A percentile compares a stretch with the other conserved stretches of the same genome.
These are phyloP conservation scores for Tolypocladium cylindrosporum DNA, from an alignment of 2,329 filamentous ascomycete species.

Conservation along the genomic window DNA sequence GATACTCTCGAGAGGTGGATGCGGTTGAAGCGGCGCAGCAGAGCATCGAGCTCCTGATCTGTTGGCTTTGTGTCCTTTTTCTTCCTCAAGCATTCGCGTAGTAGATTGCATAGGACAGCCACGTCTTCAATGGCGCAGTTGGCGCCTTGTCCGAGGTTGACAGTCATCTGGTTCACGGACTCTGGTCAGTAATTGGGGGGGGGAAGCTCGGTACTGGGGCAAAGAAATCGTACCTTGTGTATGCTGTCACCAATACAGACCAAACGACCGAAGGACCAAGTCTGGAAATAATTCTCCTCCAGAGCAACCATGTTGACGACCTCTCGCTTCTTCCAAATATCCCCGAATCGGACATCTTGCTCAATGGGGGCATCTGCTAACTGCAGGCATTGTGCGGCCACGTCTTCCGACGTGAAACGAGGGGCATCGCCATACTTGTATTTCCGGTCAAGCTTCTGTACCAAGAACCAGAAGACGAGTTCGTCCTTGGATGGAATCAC, in stretches of 20 bases:
- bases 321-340: neutral
- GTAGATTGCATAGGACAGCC: neutral
- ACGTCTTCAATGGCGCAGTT: conserved; percentile 3
- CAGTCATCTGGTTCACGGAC: neutral
- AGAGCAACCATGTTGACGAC: neutral
- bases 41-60: neutral
- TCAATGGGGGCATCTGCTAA: neutral
- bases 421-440: neutral
- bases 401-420: neutral
- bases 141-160: conserved; percentile 1
- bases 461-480: conserved; percentile 1
- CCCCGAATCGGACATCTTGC: neutral
- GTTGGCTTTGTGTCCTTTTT: neutral
- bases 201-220: neutral
- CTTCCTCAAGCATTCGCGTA: neutral
- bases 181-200: neutral
- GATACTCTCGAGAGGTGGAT: neutral
- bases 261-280: neutral
- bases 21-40: neutral
- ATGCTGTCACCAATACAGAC: conserved; percentile 2
- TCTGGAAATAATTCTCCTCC: neutral
- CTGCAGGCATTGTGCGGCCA: neutral
- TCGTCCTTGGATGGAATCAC: neutral
- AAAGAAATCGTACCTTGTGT: neutral
- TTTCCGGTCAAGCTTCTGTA: neutral